Conservation (phyloP, 2,329 filamentous ascomycete species). For the Byssoonygena ceratinophila region DNA sequence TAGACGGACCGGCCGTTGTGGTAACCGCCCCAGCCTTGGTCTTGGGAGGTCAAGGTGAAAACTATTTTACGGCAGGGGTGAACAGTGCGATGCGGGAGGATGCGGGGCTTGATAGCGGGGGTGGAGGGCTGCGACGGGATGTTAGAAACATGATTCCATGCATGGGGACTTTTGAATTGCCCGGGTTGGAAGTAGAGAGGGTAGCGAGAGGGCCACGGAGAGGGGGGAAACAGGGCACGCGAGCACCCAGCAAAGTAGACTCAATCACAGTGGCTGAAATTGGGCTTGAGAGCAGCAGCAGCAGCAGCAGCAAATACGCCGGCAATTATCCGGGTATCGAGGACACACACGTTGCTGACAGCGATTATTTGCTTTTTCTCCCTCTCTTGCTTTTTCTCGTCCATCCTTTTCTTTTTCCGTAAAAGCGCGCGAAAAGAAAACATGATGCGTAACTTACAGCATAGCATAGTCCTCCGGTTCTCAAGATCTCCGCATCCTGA, state of each 20-base stretch:
- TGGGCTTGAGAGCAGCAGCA: background rate
- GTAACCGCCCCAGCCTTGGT: slow-evolving; percentile 27
- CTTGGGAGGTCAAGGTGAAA: slow-evolving; percentile 28
- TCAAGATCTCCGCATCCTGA: slow-evolving; percentile 27
- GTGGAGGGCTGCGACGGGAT: slow-evolving; percentile 14
- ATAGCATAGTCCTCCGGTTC: slow-evolving; percentile 31
- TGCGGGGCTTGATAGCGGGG: slow-evolving; percentile 16
- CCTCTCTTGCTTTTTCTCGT: background rate
- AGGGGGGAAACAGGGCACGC: background rate
- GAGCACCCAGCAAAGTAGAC: background rate
- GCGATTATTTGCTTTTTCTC: slow-evolving; percentile 4
- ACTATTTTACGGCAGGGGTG: slow-evolving; percentile 33
- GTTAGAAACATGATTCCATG: background rate
- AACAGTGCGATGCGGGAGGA: slow-evolving; percentile 27
- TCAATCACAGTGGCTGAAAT: background rate
- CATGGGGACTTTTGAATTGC: too few relatives aligned
- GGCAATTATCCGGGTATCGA: slow-evolving; percentile 3
- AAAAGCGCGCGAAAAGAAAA: background rate
- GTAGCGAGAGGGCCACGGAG: too few relatives aligned
- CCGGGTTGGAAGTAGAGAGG: too few relatives aligned
- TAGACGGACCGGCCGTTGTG: slow-evolving; percentile 15
- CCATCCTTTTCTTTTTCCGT: background rate
- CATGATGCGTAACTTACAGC: slow-evolving; percentile 16
- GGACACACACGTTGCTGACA: slow-evolving; percentile 3
- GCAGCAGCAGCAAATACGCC: too few relatives aligned